Evolutionary conservation across 768 basidiomycete genomes (phyloP).

Genomic region (Auriscalpium orientale): DNA sequence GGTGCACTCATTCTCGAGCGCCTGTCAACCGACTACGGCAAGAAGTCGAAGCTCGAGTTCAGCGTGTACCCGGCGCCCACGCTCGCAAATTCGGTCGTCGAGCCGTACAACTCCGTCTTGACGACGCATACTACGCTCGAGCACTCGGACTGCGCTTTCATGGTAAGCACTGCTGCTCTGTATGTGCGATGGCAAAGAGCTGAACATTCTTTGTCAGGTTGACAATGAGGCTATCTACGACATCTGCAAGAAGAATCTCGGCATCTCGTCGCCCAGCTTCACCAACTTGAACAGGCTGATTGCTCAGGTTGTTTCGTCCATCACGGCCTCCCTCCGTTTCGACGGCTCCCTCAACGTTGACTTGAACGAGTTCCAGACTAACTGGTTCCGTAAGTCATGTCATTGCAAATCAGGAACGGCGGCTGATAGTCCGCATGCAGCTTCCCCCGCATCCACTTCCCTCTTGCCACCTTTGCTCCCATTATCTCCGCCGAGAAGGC

Average conservation of each 20-base stretch:
- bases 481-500: constrained; percentile 59
- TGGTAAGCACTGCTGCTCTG: constrained; percentile 43
- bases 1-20: constrained; percentile 96
- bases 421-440: constrained; percentile 17
- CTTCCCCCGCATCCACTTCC: constrained; percentile 64
- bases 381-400: constrained; percentile 44
- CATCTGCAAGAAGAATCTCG: constrained; percentile 52
- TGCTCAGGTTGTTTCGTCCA: constrained; percentile 51
- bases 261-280: constrained; percentile 50
- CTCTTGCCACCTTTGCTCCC: constrained; percentile 58
- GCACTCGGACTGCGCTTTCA: constrained; percentile 99
- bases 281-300: constrained; percentile 62
- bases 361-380: constrained; percentile 66
- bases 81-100: constrained; percentile 92
- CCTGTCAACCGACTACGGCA: constrained; percentile 97
- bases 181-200: neutral
- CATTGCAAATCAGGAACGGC: constrained; percentile 6
- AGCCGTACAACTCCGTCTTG: constrained; percentile 97
- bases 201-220: constrained; percentile 16
- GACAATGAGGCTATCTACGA: constrained; percentile 69
- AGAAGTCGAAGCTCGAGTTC: constrained; percentile 99
- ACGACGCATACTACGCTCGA: constrained; percentile 99
- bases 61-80: constrained; percentile 95
- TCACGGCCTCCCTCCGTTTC: constrained; percentile 47
- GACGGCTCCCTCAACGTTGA: constrained; percentile 64